Base-by-base conservation (phyloP, 1,139 yeast genomes). In the Lipomyces yarrowii region DNA sequence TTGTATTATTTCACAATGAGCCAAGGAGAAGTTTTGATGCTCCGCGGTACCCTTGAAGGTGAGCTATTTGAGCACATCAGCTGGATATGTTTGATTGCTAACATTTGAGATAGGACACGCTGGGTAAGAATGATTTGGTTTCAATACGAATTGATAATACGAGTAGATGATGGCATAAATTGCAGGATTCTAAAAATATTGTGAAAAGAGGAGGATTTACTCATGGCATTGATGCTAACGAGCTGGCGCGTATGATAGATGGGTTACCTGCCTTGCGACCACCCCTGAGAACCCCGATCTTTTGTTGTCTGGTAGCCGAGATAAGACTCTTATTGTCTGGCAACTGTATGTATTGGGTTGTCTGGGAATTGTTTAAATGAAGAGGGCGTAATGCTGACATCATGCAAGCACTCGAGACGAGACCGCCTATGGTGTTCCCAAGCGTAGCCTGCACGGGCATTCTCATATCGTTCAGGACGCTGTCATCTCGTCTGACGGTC, bases 211-310 rank as follows among this genome's bases (percentile, higher is more conserved):
- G 53, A 42, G 56, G 48, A 15, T 23, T n/a, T 30, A n/a, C n/a
- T 42, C 48, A 21, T 3, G 48, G 18, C 18, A n/a, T 11, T 13
- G 42, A 21, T 30, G 15, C 21, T 39, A 55, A 32, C 30, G 21
- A 42, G 15, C 21, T 23, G 30, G 32, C 30, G 23, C 51, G 53
- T 21, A 48, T n/a, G 55, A 26, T 59, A 66, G 79, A 79, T 94
- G 98, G 98, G 99, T 94, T 81, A 94, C 99, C 76, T 88, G 98
- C 83, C 87, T 94, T 79, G 97, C 98, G 84, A 94, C 98, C 85
- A 89, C 97, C 81, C 91, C 94, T 79, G 94, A 94, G 82, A 92
- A 92, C 88, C 99, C 99, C 84, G 98, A 96, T 84, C 86, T 94
- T 81, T 89, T 94, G 80, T 87, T 94, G 83, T 96, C 99, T 79